Evolutionary conservation across 2,329 filamentous ascomycete species (phyloP).

Genomic region (Coniochaeta sp.): DNA sequence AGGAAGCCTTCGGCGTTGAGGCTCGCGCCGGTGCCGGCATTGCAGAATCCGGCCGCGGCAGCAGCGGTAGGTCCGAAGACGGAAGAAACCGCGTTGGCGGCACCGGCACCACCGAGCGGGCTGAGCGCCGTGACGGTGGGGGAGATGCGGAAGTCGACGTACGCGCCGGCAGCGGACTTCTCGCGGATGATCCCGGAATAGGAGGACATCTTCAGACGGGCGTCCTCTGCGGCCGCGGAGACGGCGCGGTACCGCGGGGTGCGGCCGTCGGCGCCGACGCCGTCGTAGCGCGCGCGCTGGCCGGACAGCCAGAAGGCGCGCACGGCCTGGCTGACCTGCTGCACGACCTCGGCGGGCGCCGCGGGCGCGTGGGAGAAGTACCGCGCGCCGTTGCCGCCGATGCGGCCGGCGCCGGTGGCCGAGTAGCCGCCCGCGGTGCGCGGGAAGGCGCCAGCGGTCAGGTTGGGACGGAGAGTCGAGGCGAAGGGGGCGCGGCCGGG

Average conservation of each 20-base stretch:
- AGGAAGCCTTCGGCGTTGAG: slow-evolving; percentile 80
- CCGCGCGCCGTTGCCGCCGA: slow-evolving; percentile 66
- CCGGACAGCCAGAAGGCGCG: slow-evolving; percentile 90
- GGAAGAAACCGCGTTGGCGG: slow-evolving; percentile 34
- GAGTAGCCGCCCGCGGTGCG: slow-evolving; percentile 86
- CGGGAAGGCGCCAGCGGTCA: slow-evolving; percentile 80
- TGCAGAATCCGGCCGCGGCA: slow-evolving; percentile 28
- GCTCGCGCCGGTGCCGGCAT: slow-evolving; percentile 44
- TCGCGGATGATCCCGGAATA: slow-evolving; percentile 43
- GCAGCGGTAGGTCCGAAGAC: slow-evolving; percentile 9
- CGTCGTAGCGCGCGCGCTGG: slow-evolving; percentile 81
- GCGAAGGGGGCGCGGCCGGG: slow-evolving; percentile 79
- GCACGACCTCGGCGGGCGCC: slow-evolving; percentile 80
- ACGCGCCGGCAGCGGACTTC: slow-evolving; percentile 63
- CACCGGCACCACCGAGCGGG: slow-evolving; percentile 52
- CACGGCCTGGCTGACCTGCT: slow-evolving; percentile 91
- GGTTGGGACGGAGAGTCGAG: slow-evolving; percentile 79
- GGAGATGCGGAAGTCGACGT: slow-evolving; percentile 80
- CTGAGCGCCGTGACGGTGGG: slow-evolving; percentile 86
- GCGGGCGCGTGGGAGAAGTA: slow-evolving; percentile 89
- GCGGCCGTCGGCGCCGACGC: slow-evolving; percentile 64
- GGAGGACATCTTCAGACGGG: slow-evolving; percentile 61
- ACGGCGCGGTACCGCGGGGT: slow-evolving; percentile 74
- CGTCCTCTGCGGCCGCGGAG: slow-evolving; percentile 67
- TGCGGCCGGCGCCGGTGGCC: slow-evolving; percentile 58